These are phyloP conservation scores for Diversispora epigaea DNA, from an alignment of 192 early-diverging fungal genomes.

Conservation along the genomic window DNA sequence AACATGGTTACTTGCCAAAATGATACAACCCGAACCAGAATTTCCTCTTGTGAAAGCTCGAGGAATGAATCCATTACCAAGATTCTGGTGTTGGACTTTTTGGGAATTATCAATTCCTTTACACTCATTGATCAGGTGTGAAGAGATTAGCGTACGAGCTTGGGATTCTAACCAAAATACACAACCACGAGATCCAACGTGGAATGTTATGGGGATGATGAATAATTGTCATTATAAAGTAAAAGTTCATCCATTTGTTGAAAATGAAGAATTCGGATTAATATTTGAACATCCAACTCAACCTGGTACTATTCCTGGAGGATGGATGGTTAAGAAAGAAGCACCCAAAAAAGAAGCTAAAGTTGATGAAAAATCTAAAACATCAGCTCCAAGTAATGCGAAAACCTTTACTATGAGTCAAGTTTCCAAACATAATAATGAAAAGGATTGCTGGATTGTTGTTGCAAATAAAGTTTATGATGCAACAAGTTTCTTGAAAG, in stretches of 20 bases:
- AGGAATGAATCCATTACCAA: constrained; percentile 25
- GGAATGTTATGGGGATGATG: constrained; percentile 81
- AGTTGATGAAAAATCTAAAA: background rate
- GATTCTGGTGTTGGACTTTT: constrained; percentile 66
- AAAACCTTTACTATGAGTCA: constrained; percentile 56
- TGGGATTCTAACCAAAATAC: constrained; percentile 64
- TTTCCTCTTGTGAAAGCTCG: constrained; percentile 1
- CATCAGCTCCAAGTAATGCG: background rate
- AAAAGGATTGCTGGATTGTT: constrained; percentile 79
- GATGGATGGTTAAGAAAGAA: constrained; percentile 53
- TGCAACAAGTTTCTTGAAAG: constrained; percentile 66
- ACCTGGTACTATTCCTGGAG: constrained; percentile 41
- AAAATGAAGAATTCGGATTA: constrained; percentile 23
- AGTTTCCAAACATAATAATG: constrained; percentile 64
- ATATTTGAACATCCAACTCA: constrained; percentile 58
- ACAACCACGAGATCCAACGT: constrained; percentile 57
- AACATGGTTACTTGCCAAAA: constrained; percentile 71
- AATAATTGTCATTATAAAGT: constrained; percentile 65
- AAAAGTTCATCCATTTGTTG: constrained; percentile 39
- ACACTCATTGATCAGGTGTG: constrained; percentile 37
- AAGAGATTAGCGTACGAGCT: constrained; percentile 59
- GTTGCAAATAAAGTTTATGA: constrained; percentile 75
- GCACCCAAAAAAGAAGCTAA: constrained; percentile 7
- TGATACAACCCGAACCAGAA: constrained; percentile 46
- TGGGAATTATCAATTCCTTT: constrained; percentile 51